Evolutionary conservation across 2,329 filamentous ascomycete species (phyloP).

Genomic region (Alternaria consortialis): DNA sequence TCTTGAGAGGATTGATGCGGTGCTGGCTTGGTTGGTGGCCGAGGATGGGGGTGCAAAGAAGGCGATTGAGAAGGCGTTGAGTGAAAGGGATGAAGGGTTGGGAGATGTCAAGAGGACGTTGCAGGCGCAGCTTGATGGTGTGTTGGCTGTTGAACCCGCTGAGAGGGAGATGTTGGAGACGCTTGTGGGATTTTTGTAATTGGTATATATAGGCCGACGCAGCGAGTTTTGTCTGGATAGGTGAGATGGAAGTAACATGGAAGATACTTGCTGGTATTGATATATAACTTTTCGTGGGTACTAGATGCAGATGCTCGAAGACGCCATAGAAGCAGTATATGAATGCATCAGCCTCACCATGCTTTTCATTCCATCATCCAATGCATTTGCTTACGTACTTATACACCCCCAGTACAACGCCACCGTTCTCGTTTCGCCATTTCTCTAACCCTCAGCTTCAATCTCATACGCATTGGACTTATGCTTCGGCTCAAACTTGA

Average conservation of each 20-base stretch:
- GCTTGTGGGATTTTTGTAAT: constrained; percentile 53
- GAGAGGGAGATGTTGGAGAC: constrained; percentile 73
- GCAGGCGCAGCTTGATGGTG: constrained; percentile 70
- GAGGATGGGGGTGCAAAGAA: constrained; percentile 81
- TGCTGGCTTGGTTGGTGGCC: constrained; percentile 88
- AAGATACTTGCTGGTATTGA: not conserved
- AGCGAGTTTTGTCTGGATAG: not conserved
- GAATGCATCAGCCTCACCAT: not conserved
- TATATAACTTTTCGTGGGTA: not conserved
- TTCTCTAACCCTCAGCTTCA: constrained; percentile 59
- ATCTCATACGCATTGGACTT: constrained; percentile 92
- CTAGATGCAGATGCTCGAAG: not conserved
- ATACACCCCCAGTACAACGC: not conserved
- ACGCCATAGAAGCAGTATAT: not conserved
- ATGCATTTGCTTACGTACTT: not conserved
- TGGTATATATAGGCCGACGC: not conserved
- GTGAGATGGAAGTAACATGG: not conserved
- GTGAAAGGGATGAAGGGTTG: constrained; percentile 73
- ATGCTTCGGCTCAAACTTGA: constrained; percentile 96
- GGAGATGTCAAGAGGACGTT: constrained; percentile 72
- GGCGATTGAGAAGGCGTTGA: constrained; percentile 70
- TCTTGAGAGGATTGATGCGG: constrained; percentile 82
- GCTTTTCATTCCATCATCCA: not conserved
- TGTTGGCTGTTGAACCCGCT: constrained; percentile 61
- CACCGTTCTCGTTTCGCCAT: not conserved